A percentile compares a stretch with the other conserved stretches of the same genome.
Evolutionary conservation across 495 filamentous ascomycete species (phyloP).

Genomic region (Talaromyces thailandensis): DNA sequence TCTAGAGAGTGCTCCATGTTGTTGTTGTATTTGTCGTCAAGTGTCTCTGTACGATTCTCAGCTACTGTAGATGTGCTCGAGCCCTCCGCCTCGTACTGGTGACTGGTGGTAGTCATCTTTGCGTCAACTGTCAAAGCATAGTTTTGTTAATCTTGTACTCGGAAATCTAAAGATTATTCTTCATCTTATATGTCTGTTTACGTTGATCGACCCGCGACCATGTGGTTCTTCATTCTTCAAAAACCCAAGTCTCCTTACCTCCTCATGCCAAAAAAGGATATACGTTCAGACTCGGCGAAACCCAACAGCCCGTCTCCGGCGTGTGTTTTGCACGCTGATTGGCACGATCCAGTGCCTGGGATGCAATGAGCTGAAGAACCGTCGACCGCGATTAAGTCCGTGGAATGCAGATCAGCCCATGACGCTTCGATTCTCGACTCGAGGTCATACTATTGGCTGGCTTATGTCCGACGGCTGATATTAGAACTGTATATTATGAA

Average conservation of each 20-base stretch:
- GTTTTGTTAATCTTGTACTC: neutral
- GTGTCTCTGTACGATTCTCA: neutral
- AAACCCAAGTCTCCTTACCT: too few relatives aligned
- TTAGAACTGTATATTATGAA: neutral
- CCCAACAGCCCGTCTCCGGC: neutral
- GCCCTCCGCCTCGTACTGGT: neutral
- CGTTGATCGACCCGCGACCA: neutral
- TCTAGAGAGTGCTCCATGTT: neutral
- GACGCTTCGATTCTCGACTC: neutral
- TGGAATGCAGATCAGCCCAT: neutral
- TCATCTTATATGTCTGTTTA: neutral
- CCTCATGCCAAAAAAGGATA: neutral
- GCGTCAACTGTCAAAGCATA: neutral
- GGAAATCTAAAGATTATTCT: neutral
- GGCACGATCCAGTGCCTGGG: neutral
- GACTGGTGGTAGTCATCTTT: neutral
- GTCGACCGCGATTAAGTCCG: neutral
- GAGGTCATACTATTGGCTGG: neutral
- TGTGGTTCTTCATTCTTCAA: neutral
- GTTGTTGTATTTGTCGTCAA: neutral
- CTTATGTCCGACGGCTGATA: neutral
- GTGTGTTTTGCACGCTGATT: neutral
- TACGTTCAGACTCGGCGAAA: neutral
- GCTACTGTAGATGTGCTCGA: neutral
- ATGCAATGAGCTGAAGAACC: neutral